Evolutionary conservation across 1,139 yeast species (phyloP).

Genomic region (Saccharomyces hybrid): DNA sequence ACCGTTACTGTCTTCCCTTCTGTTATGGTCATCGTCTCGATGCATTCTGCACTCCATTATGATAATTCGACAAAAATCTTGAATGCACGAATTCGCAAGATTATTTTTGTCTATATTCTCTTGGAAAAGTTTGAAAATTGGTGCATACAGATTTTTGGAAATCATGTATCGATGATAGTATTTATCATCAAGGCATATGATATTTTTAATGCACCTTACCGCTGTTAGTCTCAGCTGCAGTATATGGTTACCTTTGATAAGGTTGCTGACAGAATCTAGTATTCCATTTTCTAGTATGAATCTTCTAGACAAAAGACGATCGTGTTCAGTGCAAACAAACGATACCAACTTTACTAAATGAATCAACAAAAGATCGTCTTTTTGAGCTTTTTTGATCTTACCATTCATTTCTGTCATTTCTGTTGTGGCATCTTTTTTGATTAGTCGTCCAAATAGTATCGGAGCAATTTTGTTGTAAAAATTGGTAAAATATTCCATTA

Average conservation of each 20-base stretch:
- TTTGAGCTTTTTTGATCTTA: conserved; percentile 11
- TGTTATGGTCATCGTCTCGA: conserved; percentile 20
- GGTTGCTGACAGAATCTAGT: conserved; percentile 44
- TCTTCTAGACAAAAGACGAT: conserved; percentile 45
- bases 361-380: conserved; percentile 44
- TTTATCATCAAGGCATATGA: conserved; percentile 55
- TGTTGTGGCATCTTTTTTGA: conserved; percentile 20
- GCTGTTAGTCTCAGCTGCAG: conserved; percentile 58
- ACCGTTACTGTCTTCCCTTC: conserved; percentile 4
- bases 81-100: conserved; percentile 66
- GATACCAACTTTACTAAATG: conserved; percentile 63
- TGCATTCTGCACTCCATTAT: conserved; percentile 26
- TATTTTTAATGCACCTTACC: conserved; percentile 53
- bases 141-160: conserved; percentile 45
- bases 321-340: conserved; percentile 61
- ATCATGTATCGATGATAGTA: conserved; percentile 51
- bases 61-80: conserved; percentile 59
- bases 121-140: conserved; percentile 45
- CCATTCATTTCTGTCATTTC: conserved; percentile 6
- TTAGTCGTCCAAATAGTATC: conserved; percentile 45
- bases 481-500: conserved; percentile 47
- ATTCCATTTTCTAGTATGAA: conserved; percentile 55
- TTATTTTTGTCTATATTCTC: conserved; percentile 50
- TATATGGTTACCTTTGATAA: conserved; percentile 36
- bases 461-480: conserved; percentile 62